A percentile compares a stretch with the other conserved stretches of the same genome.
phyloP scores from a whole-genome alignment of 345 rosid species.

The Carallia brachiata region DNA sequence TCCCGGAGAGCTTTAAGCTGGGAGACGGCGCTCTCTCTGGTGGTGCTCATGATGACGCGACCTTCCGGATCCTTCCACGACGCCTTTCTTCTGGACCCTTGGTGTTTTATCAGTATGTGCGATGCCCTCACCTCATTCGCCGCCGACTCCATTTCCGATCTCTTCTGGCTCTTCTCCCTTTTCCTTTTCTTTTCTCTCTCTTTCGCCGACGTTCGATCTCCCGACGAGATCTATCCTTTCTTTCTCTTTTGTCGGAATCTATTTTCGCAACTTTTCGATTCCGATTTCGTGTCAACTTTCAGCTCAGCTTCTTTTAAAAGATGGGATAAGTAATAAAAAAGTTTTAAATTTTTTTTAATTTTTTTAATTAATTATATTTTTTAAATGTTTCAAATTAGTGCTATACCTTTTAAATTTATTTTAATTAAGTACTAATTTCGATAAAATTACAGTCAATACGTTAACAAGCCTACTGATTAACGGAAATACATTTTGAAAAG shows the following conservation, averaged over 20 bases:
- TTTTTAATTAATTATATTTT: too few species aligned
- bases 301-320: constrained; percentile 4
- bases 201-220: constrained; percentile 6
- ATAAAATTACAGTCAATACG: too few species aligned
- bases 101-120: constrained; percentile 88
- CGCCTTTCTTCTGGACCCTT: constrained; percentile 88
- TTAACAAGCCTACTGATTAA: too few species aligned
- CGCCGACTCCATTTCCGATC: constrained; percentile 21
- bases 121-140: constrained; percentile 66
- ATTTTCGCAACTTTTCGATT: not conserved
- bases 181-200: constrained; percentile 2
- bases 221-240: constrained; percentile 23
- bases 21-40: constrained; percentile 66
- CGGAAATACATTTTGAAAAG: too few species aligned
- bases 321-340: too few species aligned
- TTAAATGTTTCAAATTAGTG: too few species aligned
- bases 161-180: constrained; percentile 17
- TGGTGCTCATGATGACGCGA: constrained; percentile 56
- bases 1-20: constrained; percentile 70
- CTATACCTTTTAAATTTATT: too few species aligned
- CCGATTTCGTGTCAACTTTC: not conserved
- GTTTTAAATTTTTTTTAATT: too few species aligned
- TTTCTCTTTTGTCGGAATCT: constrained; percentile 28
- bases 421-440: too few species aligned
- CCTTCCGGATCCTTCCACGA: constrained; percentile 99